Percentiles rank a stretch among this genome's conserved stretches.
Conservation (phyloP, 108 stramenopile genomes). For the Nitzschia putrida region DNA sequence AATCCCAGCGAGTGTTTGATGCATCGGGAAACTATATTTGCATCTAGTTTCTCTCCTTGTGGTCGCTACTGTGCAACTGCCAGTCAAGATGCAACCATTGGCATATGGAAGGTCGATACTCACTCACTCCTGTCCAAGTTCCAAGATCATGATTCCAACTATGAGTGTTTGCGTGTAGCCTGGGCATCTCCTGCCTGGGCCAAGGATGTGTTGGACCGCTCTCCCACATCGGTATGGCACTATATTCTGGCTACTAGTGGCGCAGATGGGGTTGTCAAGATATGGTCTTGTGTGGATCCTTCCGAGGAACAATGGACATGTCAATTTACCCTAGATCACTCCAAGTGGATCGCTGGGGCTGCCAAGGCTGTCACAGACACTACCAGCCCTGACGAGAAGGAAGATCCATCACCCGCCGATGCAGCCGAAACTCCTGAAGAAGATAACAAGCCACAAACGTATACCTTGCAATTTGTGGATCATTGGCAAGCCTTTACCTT, state of each 20-base stretch:
- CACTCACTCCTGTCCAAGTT: constrained; percentile 58
- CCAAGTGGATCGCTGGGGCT: constrained; percentile 2
- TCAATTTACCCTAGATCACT: constrained; percentile 43
- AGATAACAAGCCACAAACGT: constrained; percentile 76
- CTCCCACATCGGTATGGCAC: background rate
- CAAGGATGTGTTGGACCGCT: constrained; percentile 28
- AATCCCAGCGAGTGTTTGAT: constrained; percentile 68
- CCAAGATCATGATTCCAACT: constrained; percentile 50
- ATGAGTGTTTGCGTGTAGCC: constrained; percentile 79
- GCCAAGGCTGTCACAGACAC: background rate
- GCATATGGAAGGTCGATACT: constrained; percentile 64
- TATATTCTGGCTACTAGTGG: constrained; percentile 41
- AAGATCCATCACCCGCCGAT: constrained; percentile 1
- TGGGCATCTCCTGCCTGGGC: constrained; percentile 58
- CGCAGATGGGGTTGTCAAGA: constrained; percentile 43
- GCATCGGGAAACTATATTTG: constrained; percentile 78
- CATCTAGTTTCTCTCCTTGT: constrained; percentile 64
- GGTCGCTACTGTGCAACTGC: constrained; percentile 77
- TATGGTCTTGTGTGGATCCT: constrained; percentile 41
- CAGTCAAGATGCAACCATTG: constrained; percentile 75
- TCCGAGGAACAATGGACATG: constrained; percentile 28
- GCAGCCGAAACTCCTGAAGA: constrained; percentile 21
- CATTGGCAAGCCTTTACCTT: constrained; percentile 49
- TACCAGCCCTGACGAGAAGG: constrained; percentile 45
- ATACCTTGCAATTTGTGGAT: constrained; percentile 79